Evolutionary conservation across 2,329 filamentous ascomycete genomes (phyloP).

Genomic region (Fusarium penzigii): DNA sequence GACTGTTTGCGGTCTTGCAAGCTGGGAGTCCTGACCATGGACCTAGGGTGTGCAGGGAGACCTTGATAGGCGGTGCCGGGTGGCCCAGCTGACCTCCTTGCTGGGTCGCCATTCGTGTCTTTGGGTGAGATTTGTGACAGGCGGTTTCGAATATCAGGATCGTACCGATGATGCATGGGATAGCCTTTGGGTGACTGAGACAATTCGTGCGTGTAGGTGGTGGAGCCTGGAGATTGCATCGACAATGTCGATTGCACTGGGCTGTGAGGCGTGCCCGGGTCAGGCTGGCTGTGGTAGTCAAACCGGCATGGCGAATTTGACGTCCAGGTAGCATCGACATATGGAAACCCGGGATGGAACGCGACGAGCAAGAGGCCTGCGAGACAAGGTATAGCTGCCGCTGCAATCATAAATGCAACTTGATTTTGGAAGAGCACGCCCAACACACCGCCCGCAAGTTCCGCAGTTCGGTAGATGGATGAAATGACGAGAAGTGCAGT

Average conservation of each 20-base stretch:
- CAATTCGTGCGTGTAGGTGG: background rate
- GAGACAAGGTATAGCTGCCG: conserved; percentile 43
- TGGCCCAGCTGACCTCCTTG: conserved; percentile 19
- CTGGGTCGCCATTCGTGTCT: conserved; percentile 12
- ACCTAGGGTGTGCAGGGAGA: conserved; percentile 31
- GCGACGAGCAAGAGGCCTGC: conserved; percentile 37
- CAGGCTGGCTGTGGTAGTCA: conserved; percentile 21
- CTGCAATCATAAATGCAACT: conserved; percentile 39
- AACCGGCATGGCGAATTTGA: conserved; percentile 36
- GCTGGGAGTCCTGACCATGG: conserved; percentile 13
- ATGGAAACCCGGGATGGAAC: conserved; percentile 41
- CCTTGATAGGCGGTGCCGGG: conserved; percentile 29
- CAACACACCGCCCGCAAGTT: conserved; percentile 39
- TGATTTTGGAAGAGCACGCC: conserved; percentile 41
- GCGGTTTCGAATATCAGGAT: conserved; percentile 36
- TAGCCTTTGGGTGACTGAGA: conserved; percentile 17
- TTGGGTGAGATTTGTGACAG: conserved; percentile 29
- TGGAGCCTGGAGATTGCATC: conserved; percentile 6
- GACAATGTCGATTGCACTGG: conserved; percentile 3
- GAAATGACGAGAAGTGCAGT: conserved; percentile 41
- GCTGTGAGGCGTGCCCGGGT: conserved; percentile 16
- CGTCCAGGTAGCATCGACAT: conserved; percentile 40
- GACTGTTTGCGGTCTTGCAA: conserved; percentile 13
- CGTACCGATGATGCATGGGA: conserved; percentile 34
- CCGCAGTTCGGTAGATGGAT: conserved; percentile 43